Conservation (phyloP, 2,329 filamentous ascomycete genomes). For the Arthroderma uncinatum region DNA sequence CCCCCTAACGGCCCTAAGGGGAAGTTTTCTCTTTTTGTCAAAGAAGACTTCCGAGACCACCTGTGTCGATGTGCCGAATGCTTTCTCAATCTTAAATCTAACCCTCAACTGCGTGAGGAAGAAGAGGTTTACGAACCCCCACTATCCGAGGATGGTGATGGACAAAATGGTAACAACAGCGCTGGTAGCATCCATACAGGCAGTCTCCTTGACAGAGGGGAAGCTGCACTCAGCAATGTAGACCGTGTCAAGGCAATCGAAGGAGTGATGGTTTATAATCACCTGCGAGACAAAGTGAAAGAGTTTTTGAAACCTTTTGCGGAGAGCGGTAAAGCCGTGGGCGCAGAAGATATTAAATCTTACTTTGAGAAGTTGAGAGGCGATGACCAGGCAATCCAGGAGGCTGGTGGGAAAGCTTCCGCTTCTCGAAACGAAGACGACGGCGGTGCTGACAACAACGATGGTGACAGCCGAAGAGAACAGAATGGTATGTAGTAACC, state of each 20-base stretch:
- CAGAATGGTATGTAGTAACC: constrained; percentile 21
- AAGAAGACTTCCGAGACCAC: constrained; percentile 63
- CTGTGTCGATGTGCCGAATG: constrained; percentile 77
- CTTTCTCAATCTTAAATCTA: constrained; percentile 57
- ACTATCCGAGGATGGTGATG: constrained; percentile 55
- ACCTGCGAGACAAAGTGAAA: constrained; percentile 91
- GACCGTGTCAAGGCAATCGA: constrained; percentile 90
- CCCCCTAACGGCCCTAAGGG: constrained; percentile 43
- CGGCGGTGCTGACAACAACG: constrained; percentile 21
- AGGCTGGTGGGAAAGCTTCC: constrained; percentile 23
- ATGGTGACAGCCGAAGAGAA: constrained; percentile 33
- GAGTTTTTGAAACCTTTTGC: constrained; percentile 89
- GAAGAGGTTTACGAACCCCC: constrained; percentile 92
- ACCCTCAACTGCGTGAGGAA: constrained; percentile 80
- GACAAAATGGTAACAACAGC: constrained; percentile 38
- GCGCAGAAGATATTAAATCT: constrained; percentile 88
- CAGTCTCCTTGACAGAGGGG: constrained; percentile 78
- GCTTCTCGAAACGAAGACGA: constrained; percentile 28
- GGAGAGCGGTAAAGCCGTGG: constrained; percentile 75
- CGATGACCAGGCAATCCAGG: constrained; percentile 54
- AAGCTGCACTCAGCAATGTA: constrained; percentile 81
- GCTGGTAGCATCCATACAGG: constrained; percentile 57
- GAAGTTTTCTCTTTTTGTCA: constrained; percentile 72
- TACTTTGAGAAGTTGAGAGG: constrained; percentile 93
- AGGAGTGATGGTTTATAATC: constrained; percentile 96